Conservation (phyloP, 108 stramenopile genomes). For the Cylindrotheca closterium region DNA sequence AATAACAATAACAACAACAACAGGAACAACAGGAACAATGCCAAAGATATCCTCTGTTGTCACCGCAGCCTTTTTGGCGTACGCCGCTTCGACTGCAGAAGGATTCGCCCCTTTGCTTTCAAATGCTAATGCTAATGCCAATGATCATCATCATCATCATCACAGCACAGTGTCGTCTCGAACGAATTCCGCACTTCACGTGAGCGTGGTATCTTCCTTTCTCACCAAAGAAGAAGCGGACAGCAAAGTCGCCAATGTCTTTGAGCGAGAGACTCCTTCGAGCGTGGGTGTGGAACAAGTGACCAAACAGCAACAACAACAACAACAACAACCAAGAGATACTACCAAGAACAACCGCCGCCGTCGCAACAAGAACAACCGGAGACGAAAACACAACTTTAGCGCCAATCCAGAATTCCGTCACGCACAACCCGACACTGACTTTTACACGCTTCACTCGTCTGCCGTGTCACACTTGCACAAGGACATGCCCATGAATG, state of each 20-base stretch:
- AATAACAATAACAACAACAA: too few relatives aligned
- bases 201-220: conserved; percentile 2
- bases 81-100: background rate
- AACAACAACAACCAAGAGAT: background rate
- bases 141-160: too few relatives aligned
- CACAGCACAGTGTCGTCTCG: background rate
- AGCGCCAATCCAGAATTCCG: background rate
- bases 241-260: background rate
- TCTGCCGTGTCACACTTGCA: conserved; percentile 11
- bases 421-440: conserved; percentile 3
- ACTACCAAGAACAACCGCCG: background rate
- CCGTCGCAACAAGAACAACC: background rate
- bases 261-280: conserved; percentile 5
- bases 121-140: background rate
- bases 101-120: background rate
- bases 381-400: conserved; percentile 19
- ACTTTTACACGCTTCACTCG: conserved; percentile 22
- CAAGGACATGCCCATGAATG: conserved; percentile 13
- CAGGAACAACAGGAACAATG: too few relatives aligned
- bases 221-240: background rate
- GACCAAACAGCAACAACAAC: background rate
- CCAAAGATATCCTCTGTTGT: too few relatives aligned
- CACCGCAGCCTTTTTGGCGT: background rate
- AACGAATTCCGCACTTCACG: background rate
- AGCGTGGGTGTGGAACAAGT: background rate